Evolutionary conservation across 345 rosid species (phyloP), one percentile per base, ranked within the genome.

Genomic region (Noccaea bulbosa): DNA sequence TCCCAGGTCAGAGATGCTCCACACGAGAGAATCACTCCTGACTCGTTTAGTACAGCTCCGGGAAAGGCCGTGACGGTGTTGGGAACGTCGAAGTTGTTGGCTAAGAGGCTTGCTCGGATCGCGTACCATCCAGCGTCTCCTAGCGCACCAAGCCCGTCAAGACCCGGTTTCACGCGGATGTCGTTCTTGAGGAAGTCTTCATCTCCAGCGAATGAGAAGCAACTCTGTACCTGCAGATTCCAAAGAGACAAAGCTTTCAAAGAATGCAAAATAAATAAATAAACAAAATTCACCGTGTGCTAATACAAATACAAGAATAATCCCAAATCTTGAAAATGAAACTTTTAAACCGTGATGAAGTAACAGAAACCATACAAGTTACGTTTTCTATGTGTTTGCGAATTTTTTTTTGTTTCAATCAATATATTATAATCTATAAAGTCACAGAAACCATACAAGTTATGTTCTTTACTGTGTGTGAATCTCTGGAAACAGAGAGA

Each of bases 61-160:
- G 65, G 86, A 60, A 84, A 67, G 30, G 97, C 94, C 1, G 77
- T 62, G 0, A 86, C 89, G 0, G 82, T 83, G 67, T 81, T 82
- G 0, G 96, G 98, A 24, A 90, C 79, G 52, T 93, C 85, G 22
- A 83, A 87, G 75, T 88, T 80, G 47, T 80, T 81, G 11, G 79
- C 91, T 83, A 83, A 88, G 44, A 93, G 80, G 32, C 78, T 76
- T 22, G 92, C 78, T 70, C 94, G 65, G 58, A 85, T 79, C 11
- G 86, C 55, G 64, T 93, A 93, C 98, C 98, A 93, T 24, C 98
- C 97, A 11, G 83, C 85, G 30, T 90, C 97, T n/a, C 97, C 98
- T 1, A 93, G 88, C 27, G 94, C 84, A 22, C 98, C 98, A 7
- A 86, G 97, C 55, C 83, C 83, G 38, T 93, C 98, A 1, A 93